Percentiles rank a stretch among this genome's conserved stretches.
phyloP scores from a whole-genome alignment of 495 filamentous ascomycete genomes.

The Annulohypoxylon maeteangense region DNA sequence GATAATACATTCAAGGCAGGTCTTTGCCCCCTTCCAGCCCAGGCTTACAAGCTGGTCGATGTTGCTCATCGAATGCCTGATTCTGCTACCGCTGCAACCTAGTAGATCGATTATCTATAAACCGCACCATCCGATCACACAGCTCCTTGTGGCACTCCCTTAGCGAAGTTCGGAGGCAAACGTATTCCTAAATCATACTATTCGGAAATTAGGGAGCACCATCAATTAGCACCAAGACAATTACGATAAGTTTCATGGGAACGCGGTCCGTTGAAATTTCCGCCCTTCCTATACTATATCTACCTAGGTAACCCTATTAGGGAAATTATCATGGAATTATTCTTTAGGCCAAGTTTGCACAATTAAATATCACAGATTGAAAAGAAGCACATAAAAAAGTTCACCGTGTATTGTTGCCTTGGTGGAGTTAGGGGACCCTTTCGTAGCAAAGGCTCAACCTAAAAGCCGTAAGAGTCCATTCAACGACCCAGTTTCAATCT shows the following conservation, averaged over 20 bases:
- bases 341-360: not conserved
- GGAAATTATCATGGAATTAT: not conserved
- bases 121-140: not conserved
- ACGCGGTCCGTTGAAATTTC: conserved; percentile 1
- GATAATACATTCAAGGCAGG: too few relatives aligned
- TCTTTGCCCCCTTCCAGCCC: not conserved
- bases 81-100: too few relatives aligned
- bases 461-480: conserved; percentile 4
- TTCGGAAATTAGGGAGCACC: conserved; percentile 33
- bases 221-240: not conserved
- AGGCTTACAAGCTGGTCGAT: not conserved
- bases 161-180: conserved; percentile 8
- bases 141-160: not conserved
- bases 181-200: conserved; percentile 2
- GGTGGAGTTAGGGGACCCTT: not conserved
- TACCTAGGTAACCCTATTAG: not conserved
- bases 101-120: not conserved
- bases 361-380: not conserved
- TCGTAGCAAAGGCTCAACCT: not conserved
- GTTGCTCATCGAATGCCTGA: not conserved
- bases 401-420: conserved; percentile 12
- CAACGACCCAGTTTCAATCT: not conserved
- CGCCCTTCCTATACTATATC: not conserved
- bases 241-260: conserved; percentile 20
- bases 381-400: not conserved